A percentile compares a stretch with the other conserved stretches of the same genome.
These are phyloP conservation scores for Boletus insuetus DNA, from an alignment of 768 basidiomycete genomes.

Conservation along the genomic window DNA sequence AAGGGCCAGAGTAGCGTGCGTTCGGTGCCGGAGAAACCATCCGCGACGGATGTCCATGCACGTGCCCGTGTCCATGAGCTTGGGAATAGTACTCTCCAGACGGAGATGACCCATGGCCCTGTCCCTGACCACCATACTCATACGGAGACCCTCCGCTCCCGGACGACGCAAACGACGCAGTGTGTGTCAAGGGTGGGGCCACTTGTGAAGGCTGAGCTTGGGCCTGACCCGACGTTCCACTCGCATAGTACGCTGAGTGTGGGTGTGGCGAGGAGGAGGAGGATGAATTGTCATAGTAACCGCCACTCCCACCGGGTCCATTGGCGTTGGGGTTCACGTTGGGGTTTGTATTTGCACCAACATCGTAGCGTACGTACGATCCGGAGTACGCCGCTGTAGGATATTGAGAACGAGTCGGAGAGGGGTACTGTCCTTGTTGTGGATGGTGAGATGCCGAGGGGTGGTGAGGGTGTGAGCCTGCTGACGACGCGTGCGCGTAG, in stretches of 20 bases:
- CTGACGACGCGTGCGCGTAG: constrained; percentile 19
- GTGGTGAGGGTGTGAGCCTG: constrained; percentile 23
- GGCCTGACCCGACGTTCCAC: constrained; percentile 17
- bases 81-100: constrained; percentile 26
- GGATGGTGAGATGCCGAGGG: constrained; percentile 19
- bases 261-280: constrained; percentile 21
- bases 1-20: constrained; percentile 12
- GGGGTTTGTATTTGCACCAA: constrained; percentile 24
- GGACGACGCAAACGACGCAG: constrained; percentile 21
- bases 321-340: constrained; percentile 10
- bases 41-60: constrained; percentile 13
- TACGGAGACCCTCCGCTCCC: constrained; percentile 24
- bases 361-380: constrained; percentile 28
- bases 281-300: constrained; percentile 27
- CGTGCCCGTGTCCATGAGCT: constrained; percentile 13
- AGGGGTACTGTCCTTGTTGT: constrained; percentile 25
- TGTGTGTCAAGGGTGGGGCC: constrained; percentile 17
- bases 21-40: constrained; percentile 20
- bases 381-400: constrained; percentile 23
- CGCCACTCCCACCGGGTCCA: constrained; percentile 13
- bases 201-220: constrained; percentile 19
- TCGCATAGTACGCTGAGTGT: constrained; percentile 19
- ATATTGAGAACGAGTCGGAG: constrained; percentile 27
- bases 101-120: constrained; percentile 18
- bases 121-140: constrained; percentile 21